These are phyloP conservation scores for Botrytis paeoniae DNA, from an alignment of 2,329 filamentous ascomycete species.

Conservation along the genomic window DNA sequence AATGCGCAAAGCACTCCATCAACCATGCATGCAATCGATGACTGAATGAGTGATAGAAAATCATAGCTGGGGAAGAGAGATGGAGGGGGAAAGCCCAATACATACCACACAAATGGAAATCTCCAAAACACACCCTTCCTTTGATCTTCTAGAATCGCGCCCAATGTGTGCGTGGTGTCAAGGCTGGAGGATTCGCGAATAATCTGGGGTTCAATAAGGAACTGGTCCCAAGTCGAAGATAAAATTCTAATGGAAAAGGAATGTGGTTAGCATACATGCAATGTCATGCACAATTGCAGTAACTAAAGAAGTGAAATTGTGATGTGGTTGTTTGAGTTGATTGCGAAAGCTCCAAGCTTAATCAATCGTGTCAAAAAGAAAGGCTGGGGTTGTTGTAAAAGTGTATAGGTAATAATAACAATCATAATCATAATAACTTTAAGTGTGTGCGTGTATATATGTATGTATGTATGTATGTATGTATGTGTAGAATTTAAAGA, in stretches of 20 bases:
- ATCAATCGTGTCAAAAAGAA: slow-evolving; percentile 29
- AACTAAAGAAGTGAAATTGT: slow-evolving; percentile 11
- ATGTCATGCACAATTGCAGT: slow-evolving; percentile 18
- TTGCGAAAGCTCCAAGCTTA: slow-evolving; percentile 29
- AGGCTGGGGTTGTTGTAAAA: slow-evolving; percentile 25
- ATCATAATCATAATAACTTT: not conserved
- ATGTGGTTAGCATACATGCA: slow-evolving; percentile 29
- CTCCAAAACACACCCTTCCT: slow-evolving; percentile 21
- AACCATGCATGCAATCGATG: slow-evolving; percentile 6
- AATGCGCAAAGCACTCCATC: slow-evolving; percentile 11
- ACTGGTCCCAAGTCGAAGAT: slow-evolving; percentile 27
- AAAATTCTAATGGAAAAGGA: slow-evolving; percentile 24
- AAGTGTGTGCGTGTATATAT: not conserved
- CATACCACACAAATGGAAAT: slow-evolving; percentile 26
- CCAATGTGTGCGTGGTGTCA: slow-evolving; percentile 21
- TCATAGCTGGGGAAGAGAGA: not conserved
- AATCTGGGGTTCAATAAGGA: slow-evolving; percentile 28
- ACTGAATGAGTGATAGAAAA: not conserved
- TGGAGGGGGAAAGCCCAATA: not conserved
- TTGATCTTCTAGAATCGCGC: slow-evolving; percentile 26
- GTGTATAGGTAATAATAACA: too few relatives aligned
- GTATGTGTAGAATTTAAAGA: slow-evolving; percentile 5
- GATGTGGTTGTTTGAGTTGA: slow-evolving; percentile 17
- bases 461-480: too few relatives aligned
- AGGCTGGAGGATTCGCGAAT: slow-evolving; percentile 24